Percentiles rank a stretch among this genome's conserved stretches.
Conservation (phyloP, 345 rosid species). For the Linum tenue region DNA sequence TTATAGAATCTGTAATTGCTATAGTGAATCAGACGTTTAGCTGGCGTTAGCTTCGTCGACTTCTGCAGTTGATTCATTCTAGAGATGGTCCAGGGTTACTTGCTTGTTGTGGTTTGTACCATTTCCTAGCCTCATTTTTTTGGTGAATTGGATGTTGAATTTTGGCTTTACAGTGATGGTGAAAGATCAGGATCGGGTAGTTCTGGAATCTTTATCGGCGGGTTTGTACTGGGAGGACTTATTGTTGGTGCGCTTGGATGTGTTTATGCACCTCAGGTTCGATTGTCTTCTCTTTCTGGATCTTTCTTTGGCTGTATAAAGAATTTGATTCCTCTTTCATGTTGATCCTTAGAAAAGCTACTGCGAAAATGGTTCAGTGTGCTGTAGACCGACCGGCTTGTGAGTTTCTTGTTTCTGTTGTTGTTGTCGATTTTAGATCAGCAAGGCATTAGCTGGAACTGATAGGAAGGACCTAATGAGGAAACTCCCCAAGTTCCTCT, state of each 20-base stretch:
- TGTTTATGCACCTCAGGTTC: conserved; percentile 91
- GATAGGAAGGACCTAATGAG: conserved; percentile 83
- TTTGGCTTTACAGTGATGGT: conserved; percentile 45
- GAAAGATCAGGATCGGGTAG: conserved; percentile 35
- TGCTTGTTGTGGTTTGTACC: not conserved
- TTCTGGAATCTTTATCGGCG: conserved; percentile 68
- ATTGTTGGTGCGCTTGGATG: conserved; percentile 90
- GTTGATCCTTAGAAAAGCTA: not conserved
- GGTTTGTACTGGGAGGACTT: conserved; percentile 83
- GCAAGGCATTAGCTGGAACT: conserved; percentile 70
- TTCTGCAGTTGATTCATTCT: not conserved
- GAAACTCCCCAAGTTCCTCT: conserved; percentile 92
- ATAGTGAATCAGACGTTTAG: not conserved
- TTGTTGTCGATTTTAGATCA: conserved; percentile 39
- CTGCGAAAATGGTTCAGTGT: not conserved
- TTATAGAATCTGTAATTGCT: not conserved
- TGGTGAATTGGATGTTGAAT: not conserved
- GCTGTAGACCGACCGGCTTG: not conserved
- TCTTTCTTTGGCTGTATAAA: not conserved
- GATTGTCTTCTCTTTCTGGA: conserved; percentile 8
- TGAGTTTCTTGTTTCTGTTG: conserved; percentile 11
- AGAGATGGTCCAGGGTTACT: no score
- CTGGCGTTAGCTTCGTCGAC: not conserved
- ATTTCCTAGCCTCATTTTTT: not conserved
- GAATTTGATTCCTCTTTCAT: not conserved